A percentile compares a stretch with the other conserved stretches of the same genome.
Conservation (phyloP, 768 basidiomycete species). For the Pulveroboletus frians region DNA sequence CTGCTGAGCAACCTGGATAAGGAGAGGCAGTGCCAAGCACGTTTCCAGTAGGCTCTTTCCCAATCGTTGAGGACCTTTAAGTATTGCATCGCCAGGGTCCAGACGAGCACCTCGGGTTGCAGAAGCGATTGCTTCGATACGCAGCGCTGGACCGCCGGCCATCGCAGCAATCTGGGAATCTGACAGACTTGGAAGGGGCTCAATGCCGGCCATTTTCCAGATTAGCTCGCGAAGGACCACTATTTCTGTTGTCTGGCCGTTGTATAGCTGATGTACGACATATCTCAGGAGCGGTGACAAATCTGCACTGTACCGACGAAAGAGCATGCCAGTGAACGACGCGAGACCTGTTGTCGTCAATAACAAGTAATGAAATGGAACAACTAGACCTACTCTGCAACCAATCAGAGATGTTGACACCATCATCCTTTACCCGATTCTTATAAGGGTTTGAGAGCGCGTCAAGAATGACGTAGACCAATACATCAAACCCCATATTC, state of each 20-base stretch:
- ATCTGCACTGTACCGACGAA: slow-evolving; percentile 80
- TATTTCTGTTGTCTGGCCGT: slow-evolving; percentile 80
- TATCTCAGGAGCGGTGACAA: slow-evolving; percentile 82
- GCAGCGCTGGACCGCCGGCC: slow-evolving; percentile 83
- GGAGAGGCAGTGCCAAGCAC: slow-evolving; percentile 75
- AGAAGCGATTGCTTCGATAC: slow-evolving; percentile 86
- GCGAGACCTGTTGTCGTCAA: slow-evolving; percentile 63
- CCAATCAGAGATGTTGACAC: slow-evolving; percentile 88
- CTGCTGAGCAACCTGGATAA: slow-evolving; percentile 89
- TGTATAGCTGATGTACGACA: slow-evolving; percentile 84
- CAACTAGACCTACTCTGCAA: slow-evolving; percentile 68
- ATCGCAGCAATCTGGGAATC: slow-evolving; percentile 86
- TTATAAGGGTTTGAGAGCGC: slow-evolving; percentile 80
- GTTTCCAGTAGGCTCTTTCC: slow-evolving; percentile 65
- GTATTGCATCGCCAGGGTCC: slow-evolving; percentile 56
- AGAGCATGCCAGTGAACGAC: slow-evolving; percentile 89
- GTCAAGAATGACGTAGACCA: slow-evolving; percentile 83
- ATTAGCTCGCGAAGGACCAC: slow-evolving; percentile 90
- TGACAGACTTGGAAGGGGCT: slow-evolving; percentile 83
- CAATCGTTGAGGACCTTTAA: slow-evolving; percentile 64
- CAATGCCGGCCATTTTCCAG: slow-evolving; percentile 92
- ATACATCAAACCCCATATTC: slow-evolving; percentile 90
- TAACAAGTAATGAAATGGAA: slow-evolving; percentile 7
- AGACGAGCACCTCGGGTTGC: slow-evolving; percentile 66
- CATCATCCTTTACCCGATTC: slow-evolving; percentile 83